These are phyloP conservation scores for Neopestalotiopsis sp. DNA, from an alignment of 2,329 filamentous ascomycete genomes.

Conservation along the genomic window DNA sequence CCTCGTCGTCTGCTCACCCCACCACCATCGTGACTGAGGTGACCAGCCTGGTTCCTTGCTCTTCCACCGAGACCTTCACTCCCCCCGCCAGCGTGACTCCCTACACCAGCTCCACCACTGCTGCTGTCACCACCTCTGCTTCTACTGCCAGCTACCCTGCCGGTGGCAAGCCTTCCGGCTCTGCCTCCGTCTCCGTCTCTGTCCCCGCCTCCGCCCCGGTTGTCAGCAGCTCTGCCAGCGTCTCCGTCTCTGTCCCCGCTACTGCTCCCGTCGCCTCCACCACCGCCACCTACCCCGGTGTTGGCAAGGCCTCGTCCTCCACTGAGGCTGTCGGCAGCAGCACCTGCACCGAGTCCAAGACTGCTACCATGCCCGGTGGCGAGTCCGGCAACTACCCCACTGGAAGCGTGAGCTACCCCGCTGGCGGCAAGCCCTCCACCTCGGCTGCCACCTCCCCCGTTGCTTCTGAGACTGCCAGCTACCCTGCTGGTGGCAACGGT, in stretches of 20 bases:
- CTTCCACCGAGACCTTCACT: slow-evolving; percentile 31
- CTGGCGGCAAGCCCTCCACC: slow-evolving; percentile 2
- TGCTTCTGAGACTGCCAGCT: not conserved
- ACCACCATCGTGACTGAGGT: slow-evolving; percentile 29
- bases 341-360: not conserved
- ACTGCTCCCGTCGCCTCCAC: not conserved
- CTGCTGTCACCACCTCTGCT: too few relatives aligned
- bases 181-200: not conserved
- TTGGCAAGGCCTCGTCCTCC: not conserved
- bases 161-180: not conserved
- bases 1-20: slow-evolving; percentile 5
- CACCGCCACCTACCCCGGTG: slow-evolving; percentile 2
- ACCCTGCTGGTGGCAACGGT: not conserved
- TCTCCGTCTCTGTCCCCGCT: not conserved
- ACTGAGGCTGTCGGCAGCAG: not conserved
- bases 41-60: slow-evolving; percentile 32
- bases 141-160: too few relatives aligned
- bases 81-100: slow-evolving; percentile 26
- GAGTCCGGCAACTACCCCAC: not conserved
- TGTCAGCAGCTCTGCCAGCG: not conserved
- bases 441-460: not conserved
- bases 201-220: not conserved
- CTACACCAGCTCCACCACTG: not conserved
- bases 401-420: slow-evolving; percentile 7
- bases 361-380: slow-evolving; percentile 3